These are phyloP conservation scores for Pythium vanterpoolii DNA, from an alignment of 352 stramenopile genomes.

Conservation along the genomic window DNA sequence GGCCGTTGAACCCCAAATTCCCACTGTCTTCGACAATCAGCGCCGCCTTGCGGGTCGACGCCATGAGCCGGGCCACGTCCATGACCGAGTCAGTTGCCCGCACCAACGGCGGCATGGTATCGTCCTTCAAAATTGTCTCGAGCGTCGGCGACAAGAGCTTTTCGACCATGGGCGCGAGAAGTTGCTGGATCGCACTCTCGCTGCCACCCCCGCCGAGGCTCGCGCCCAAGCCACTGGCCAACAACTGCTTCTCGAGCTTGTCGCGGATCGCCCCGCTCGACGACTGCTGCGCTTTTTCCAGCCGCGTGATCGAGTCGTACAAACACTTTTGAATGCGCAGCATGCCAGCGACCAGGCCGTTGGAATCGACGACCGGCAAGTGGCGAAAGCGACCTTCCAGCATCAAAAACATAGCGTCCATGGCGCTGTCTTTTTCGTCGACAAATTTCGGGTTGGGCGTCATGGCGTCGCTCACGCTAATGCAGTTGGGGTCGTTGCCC, in stretches of 20 bases:
- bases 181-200: slow-evolving; percentile 60
- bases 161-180: slow-evolving; percentile 81
- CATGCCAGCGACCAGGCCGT: slow-evolving; percentile 92
- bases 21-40: slow-evolving; percentile 71
- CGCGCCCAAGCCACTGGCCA: slow-evolving; percentile 44
- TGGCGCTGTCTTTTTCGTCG: slow-evolving; percentile 83
- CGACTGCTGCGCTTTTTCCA: slow-evolving; percentile 90
- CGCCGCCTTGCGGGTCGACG: slow-evolving; percentile 72
- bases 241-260: slow-evolving; percentile 75
- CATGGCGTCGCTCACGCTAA: slow-evolving; percentile 83
- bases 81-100: slow-evolving; percentile 75
- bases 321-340: slow-evolving; percentile 99
- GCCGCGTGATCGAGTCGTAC: slow-evolving; percentile 96
- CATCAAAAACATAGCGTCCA: slow-evolving; percentile 92
- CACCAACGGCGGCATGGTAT: slow-evolving; percentile 75
- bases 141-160: slow-evolving; percentile 84
- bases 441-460: slow-evolving; percentile 88
- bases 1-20: slow-evolving; percentile 9
- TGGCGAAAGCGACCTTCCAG: slow-evolving; percentile 94
- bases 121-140: slow-evolving; percentile 76
- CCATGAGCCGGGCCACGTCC: slow-evolving; percentile 86
- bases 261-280: slow-evolving; percentile 69
- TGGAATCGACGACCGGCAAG: slow-evolving; percentile 92
- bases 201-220: slow-evolving; percentile 52
- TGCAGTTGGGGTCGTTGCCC: slow-evolving; percentile 82